Conservation (phyloP, 2,329 filamentous ascomycete species). For the Mollisiaceae sp. region DNA sequence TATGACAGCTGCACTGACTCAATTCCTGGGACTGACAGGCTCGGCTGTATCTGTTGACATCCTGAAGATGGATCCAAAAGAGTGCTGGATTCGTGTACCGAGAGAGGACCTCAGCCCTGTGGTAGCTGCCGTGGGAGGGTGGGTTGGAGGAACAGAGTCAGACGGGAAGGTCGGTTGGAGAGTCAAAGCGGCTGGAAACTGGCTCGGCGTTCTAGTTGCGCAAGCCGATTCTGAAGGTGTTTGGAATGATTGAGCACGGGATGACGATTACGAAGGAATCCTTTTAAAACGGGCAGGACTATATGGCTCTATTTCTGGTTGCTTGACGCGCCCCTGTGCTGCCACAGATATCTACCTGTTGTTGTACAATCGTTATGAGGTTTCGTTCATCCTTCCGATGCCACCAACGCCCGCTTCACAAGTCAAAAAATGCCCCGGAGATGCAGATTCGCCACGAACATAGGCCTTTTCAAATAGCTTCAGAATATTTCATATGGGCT, state of each 20-base stretch:
- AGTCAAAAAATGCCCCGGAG: constrained; percentile 4
- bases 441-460: constrained; percentile 20
- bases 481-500: not conserved
- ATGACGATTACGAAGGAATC: not conserved
- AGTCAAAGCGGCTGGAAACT: constrained; percentile 64
- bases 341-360: not conserved
- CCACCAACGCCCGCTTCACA: constrained; percentile 14
- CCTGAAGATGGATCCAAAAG: constrained; percentile 59
- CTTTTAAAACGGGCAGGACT: not conserved
- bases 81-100: constrained; percentile 70
- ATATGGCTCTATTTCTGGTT: constrained; percentile 17
- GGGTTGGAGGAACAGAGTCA: constrained; percentile 53
- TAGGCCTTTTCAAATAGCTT: constrained; percentile 9
- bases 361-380: constrained; percentile 6
- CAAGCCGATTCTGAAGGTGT: constrained; percentile 36
- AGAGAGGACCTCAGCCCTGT: constrained; percentile 64
- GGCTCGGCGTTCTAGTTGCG: constrained; percentile 64
- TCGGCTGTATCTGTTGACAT: constrained; percentile 72
- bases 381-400: constrained; percentile 5
- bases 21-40: constrained; percentile 74
- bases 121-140: constrained; percentile 69
- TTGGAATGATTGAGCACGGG: constrained; percentile 33
- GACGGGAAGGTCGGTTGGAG: constrained; percentile 49
- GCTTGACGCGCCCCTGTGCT: constrained; percentile 8
- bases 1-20: constrained; percentile 65